Evolutionary conservation across 345 rosid genomes (phyloP).

Genomic region (Nasturtium officinale): DNA sequence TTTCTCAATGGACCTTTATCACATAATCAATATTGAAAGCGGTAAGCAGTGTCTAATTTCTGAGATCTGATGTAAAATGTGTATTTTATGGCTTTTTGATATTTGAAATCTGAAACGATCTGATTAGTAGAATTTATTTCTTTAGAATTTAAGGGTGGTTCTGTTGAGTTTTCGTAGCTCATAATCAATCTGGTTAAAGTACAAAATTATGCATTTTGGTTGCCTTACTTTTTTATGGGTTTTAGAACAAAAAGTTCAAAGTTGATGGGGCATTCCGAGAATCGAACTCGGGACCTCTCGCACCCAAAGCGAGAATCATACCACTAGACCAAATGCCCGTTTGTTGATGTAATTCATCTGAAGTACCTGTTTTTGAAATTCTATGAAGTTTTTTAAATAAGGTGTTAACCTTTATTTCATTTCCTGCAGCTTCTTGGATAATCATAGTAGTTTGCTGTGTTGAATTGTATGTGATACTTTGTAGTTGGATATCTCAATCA

Average conservation of each 20-base stretch:
- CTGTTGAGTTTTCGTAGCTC: not conserved
- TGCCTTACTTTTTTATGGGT: not conserved
- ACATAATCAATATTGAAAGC: not conserved
- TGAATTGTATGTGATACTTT: not conserved
- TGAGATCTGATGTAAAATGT: not conserved
- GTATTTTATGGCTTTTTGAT: slow-evolving; percentile 2
- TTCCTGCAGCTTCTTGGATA: not conserved
- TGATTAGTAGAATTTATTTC: not conserved
- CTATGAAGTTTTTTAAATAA: not conserved
- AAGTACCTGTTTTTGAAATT: not conserved
- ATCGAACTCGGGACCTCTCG: slow-evolving; percentile 78
- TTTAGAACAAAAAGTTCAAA: not conserved
- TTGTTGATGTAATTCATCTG: not conserved
- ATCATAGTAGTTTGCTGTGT: not conserved
- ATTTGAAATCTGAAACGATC: not conserved
- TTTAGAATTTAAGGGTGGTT: not conserved
- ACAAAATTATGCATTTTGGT: slow-evolving; percentile 4
- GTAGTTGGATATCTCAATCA: not conserved
- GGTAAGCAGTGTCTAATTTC: slow-evolving; percentile 14
- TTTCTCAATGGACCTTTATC: not conserved
- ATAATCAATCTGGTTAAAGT: not conserved
- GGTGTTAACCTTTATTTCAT: not conserved
- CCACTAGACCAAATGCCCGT: slow-evolving; percentile 80
- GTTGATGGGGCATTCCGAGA: slow-evolving; percentile 60
- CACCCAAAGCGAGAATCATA: slow-evolving; percentile 88